Evolutionary conservation across 106 monocot species (phyloP), one percentile per base, ranked within the genome.

Genomic region (Platanthera zijinensis): DNA sequence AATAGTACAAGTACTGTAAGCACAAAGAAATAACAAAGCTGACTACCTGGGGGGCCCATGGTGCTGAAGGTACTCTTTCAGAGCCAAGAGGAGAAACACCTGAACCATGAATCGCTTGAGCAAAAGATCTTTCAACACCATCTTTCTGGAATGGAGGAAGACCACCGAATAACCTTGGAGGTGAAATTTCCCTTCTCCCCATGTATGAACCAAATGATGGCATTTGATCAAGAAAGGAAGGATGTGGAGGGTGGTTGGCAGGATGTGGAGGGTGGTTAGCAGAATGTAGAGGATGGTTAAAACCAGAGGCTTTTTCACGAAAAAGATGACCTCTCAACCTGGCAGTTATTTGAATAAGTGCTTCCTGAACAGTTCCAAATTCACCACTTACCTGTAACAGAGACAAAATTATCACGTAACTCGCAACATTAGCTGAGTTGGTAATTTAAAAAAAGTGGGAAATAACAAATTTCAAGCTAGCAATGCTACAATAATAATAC

Each of bases 331-430:
- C 78, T 82, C 83, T 91, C 46, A 99, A 78, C 74, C 81, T 89
- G 52, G 86, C 74, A 13, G 94, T 92, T 83, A 99, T 99, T 74
- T 92, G 97, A 51, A 92, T 48, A 54, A 99, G 62, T 73, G 97
- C 97, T 64, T 99, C 86, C 61, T 90, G 84, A 82, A 94, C 88
- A 17, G 83, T 71, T 75, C 82, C 82, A 63, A 79, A 80, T 75
- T 86, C 85, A 15, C 97, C 97, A 64, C 72, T 84, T 73, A 94
- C 75, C 96, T 96, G 71, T 4, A 78, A 74, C 74, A 59, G 54
- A 59, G 7, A 71, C 52, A 53, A 50, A 50, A 61, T 72, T 18
- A 54, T 59, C 63, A 83, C 73, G 7, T 17, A 59, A 46, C 52
- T 61, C 61, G 25, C 4, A 61, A 13, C 2, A 46, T 47, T 25